These are phyloP conservation scores for Leccinum pellstonianum DNA, from an alignment of 768 basidiomycete species.

Conservation along the genomic window DNA sequence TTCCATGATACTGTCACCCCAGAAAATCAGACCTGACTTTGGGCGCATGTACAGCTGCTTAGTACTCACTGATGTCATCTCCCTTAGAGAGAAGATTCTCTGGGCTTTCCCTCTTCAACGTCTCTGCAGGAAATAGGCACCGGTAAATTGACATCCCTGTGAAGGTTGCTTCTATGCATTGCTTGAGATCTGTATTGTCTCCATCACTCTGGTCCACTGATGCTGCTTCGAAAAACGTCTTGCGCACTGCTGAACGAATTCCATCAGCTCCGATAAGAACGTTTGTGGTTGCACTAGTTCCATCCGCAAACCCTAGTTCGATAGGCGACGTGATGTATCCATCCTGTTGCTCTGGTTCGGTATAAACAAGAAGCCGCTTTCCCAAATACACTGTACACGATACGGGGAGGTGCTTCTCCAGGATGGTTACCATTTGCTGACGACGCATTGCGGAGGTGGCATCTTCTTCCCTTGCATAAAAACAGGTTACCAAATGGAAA, in stretches of 20 bases:
- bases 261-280: too few relatives aligned
- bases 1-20: background rate
- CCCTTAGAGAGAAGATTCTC: constrained; percentile 19
- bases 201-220: background rate
- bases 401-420: constrained; percentile 18
- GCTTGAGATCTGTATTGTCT: constrained; percentile 2
- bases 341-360: constrained; percentile 3
- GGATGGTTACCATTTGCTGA: constrained; percentile 18
- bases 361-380: constrained; percentile 23
- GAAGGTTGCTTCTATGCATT: constrained; percentile 33
- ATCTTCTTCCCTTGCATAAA: constrained; percentile 6
- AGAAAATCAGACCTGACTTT: constrained; percentile 11
- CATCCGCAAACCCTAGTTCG: constrained; percentile 15
- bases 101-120: constrained; percentile 26
- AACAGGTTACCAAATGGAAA: background rate
- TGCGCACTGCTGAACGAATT: too few relatives aligned
- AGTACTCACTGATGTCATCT: constrained; percentile 21
- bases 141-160: constrained; percentile 43
- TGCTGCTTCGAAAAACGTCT: constrained; percentile 13
- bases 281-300: constrained; percentile 34
- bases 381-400: constrained; percentile 15
- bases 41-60: background rate
- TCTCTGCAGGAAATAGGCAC: constrained; percentile 35
- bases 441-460: constrained; percentile 18
- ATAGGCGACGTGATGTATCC: constrained; percentile 29